Conservation (phyloP, 2,329 filamentous ascomycete species). For the Colletotrichum filicis region DNA sequence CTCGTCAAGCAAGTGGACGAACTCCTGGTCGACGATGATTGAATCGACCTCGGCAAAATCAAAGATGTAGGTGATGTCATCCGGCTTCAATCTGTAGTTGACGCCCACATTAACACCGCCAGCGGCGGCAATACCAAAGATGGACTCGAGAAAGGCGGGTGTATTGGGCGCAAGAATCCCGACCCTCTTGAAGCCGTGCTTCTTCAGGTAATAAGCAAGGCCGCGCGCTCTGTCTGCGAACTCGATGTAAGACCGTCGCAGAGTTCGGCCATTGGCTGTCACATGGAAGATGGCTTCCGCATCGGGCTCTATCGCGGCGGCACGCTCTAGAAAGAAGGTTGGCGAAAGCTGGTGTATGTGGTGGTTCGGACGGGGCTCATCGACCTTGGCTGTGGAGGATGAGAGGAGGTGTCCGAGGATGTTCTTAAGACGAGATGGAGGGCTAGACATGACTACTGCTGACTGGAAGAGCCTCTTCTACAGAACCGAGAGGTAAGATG, state of each 20-base stretch:
- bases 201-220: constrained; percentile 86
- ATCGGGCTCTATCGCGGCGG: constrained; percentile 87
- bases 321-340: constrained; percentile 86
- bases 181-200: constrained; percentile 78
- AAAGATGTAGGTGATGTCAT: constrained; percentile 93
- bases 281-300: constrained; percentile 88
- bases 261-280: constrained; percentile 78
- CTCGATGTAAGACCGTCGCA: constrained; percentile 83
- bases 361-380: constrained; percentile 55
- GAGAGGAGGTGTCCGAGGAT: constrained; percentile 63
- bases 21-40: constrained; percentile 90
- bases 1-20: constrained; percentile 72
- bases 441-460: constrained; percentile 65
- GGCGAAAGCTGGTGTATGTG: constrained; percentile 86
- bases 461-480: background rate
- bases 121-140: constrained; percentile 87
- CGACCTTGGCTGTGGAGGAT: constrained; percentile 38
- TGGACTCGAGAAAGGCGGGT: constrained; percentile 89
- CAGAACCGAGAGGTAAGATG: background rate
- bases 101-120: constrained; percentile 80
- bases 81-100: constrained; percentile 76
- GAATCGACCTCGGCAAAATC: constrained; percentile 86
- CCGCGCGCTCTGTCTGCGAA: constrained; percentile 88
- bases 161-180: constrained; percentile 93
- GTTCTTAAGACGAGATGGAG: constrained; percentile 69